phyloP scores from a whole-genome alignment of 2,329 filamentous ascomycete species.

The Pyrenophora graminea region DNA sequence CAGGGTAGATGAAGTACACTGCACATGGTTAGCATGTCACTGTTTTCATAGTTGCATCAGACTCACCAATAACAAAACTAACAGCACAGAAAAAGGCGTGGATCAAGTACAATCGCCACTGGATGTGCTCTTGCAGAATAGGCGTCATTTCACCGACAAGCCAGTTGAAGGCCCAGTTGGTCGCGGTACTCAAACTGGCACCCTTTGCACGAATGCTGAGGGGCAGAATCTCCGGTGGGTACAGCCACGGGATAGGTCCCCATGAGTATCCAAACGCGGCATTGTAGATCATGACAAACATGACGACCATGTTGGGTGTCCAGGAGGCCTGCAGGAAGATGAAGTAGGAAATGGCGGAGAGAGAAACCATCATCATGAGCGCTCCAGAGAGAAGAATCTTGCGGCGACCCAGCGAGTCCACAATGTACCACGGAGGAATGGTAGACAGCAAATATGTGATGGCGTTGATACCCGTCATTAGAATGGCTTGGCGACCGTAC shows the following conservation, averaged over 20 bases:
- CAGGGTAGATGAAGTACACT: constrained; percentile 98
- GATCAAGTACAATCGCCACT: constrained; percentile 91
- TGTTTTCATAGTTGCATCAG: background rate
- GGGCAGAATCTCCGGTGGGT: constrained; percentile 97
- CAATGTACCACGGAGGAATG: constrained; percentile 94
- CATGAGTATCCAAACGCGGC: constrained; percentile 96
- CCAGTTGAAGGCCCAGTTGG: constrained; percentile 99
- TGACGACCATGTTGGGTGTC: constrained; percentile 83
- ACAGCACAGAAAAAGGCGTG: constrained; percentile 96
- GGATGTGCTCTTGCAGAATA: constrained; percentile 86
- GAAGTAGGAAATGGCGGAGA: constrained; percentile 93
- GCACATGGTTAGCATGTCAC: constrained; percentile 24
- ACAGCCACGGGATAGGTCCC: constrained; percentile 98
- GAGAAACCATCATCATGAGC: constrained; percentile 82
- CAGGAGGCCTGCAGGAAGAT: constrained; percentile 79
- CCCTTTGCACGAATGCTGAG: constrained; percentile 97
- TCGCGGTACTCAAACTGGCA: constrained; percentile 90
- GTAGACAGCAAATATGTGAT: constrained; percentile 90
- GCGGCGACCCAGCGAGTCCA: constrained; percentile 88
- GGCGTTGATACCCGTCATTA: constrained; percentile 97
- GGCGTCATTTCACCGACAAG: constrained; percentile 94
- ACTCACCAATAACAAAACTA: constrained; percentile 94
- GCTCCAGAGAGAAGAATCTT: constrained; percentile 89
- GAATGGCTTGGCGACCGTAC: constrained; percentile 83
- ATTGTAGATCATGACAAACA: constrained; percentile 98